phyloP scores from a whole-genome alignment of 306 rosid genomes.

The Mucuna pruriens region DNA sequence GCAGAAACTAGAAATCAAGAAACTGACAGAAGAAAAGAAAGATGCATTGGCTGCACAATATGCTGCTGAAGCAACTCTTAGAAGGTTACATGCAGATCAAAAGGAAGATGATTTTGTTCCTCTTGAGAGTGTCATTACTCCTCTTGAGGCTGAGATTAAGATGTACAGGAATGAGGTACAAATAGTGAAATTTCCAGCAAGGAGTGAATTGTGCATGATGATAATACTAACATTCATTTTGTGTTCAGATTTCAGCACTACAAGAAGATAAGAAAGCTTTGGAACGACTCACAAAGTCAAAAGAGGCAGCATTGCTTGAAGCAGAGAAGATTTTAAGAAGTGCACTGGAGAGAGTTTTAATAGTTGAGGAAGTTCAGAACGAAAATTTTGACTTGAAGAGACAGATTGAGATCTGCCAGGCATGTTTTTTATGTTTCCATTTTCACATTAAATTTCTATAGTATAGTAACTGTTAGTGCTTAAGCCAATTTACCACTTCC shows the following conservation, averaged over 20 bases:
- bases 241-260: constrained; percentile 62
- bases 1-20: constrained; percentile 90
- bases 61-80: constrained; percentile 89
- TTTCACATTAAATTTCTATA: constrained; percentile 9
- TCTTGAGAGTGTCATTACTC: constrained; percentile 72
- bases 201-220: constrained; percentile 1
- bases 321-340: constrained; percentile 84
- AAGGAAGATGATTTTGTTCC: constrained; percentile 73
- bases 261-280: constrained; percentile 92
- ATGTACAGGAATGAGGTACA: constrained; percentile 80
- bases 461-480: background rate
- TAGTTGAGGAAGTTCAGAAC: constrained; percentile 97
- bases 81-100: constrained; percentile 70
- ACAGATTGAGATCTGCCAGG: constrained; percentile 99
- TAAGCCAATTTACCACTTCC: constrained; percentile 28
- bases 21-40: constrained; percentile 68
- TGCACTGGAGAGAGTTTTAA: constrained; percentile 91
- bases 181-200: constrained; percentile 2
- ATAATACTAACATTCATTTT: constrained; percentile 12
- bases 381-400: constrained; percentile 88
- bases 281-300: constrained; percentile 83
- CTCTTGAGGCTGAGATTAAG: constrained; percentile 93
- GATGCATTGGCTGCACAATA: constrained; percentile 87
- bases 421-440: constrained; percentile 40
- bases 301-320: constrained; percentile 85